Evolutionary conservation across 2,329 filamentous ascomycete species (phyloP).

Genomic region (Sporothrix schenckii): DNA sequence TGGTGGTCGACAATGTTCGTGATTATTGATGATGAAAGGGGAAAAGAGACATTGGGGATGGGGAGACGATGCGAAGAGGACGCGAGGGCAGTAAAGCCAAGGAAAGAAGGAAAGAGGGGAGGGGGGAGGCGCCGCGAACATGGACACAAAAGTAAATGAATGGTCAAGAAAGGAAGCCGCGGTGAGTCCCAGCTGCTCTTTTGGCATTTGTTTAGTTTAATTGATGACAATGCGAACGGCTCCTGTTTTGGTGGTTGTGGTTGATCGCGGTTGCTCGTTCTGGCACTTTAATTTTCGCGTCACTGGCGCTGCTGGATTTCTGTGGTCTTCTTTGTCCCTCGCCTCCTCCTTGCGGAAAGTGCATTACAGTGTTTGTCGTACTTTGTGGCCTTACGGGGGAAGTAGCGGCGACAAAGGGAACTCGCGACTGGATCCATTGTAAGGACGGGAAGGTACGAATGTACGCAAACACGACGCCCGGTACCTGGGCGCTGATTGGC

Average conservation of each 20-base stretch:
- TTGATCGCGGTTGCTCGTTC: slow-evolving; percentile 36
- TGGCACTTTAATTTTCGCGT: slow-evolving; percentile 34
- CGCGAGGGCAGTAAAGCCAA: slow-evolving; percentile 4
- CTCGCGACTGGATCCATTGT: slow-evolving; percentile 29
- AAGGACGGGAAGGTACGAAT: slow-evolving; percentile 24
- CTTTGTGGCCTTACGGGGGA: background rate
- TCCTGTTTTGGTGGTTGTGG: slow-evolving; percentile 17
- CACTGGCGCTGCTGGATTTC: slow-evolving; percentile 14
- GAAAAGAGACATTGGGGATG: background rate
- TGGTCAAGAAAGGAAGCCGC: slow-evolving; percentile 20
- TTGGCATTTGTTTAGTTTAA: slow-evolving; percentile 34
- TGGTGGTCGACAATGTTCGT: slow-evolving; percentile 24
- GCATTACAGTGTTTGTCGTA: background rate
- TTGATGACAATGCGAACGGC: slow-evolving; percentile 34
- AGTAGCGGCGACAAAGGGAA: slow-evolving; percentile 18
- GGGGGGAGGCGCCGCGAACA: background rate
- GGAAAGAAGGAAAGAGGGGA: background rate
- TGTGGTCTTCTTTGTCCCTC: slow-evolving; percentile 23
- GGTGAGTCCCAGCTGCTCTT: slow-evolving; percentile 27
- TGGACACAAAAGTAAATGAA: background rate
- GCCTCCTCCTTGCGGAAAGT: slow-evolving; percentile 10
- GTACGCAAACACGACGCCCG: slow-evolving; percentile 17
- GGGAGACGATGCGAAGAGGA: background rate
- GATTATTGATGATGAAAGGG: slow-evolving; percentile 22
- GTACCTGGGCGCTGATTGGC: slow-evolving; percentile 29